Evolutionary conservation across 2,329 filamentous ascomycete species (phyloP), one percentile per base, ranked within the genome.

Genomic region (Stagonosporopsis vannaccii): DNA sequence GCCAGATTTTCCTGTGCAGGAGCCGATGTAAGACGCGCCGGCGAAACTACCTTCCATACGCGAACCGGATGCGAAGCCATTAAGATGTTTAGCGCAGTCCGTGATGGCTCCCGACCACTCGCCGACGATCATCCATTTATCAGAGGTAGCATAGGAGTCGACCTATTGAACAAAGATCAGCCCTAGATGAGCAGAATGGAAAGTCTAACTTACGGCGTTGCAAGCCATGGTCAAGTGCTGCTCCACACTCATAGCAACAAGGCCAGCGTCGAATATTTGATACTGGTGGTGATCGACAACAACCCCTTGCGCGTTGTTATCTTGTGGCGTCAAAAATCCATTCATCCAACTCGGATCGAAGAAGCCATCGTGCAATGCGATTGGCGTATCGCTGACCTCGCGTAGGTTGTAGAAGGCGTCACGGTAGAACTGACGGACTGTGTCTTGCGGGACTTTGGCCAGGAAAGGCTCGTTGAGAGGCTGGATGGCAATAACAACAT

Each of bases 201-300:
- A 28, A 1, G 9, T 20, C 8, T 3, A 3, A 51, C 65, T 15
- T n/a, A 79, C 80, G 60, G 83, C 80, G 49, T 77, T 77, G 73
- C 87, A 90, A 47, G 83, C 84, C n/a, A 77, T 74, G 37, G 80
- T 70, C 35, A 85, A 73, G 60, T 90, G 88, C 53, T 84, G 69
- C 57, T 79, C 77, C 6, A 80, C 78, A 13, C 77, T 75, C 71
- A 84, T 71, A 26, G 77, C 76, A 17, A 86, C 75, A 15, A 83
- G 72, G 1, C 75, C 77, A 9, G 80, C 71, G 47, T 78, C 81
- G 72, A 89, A 89, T 54, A 86, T 80, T 67, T 89, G 84, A 71
- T 90, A 90, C 71, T 89, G 85, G 66, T 90, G 88, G 51, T 87
- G 86, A 67, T 90, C 88, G 60, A 90, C 75, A 51, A 86, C 81